Evolutionary conservation across 148 eudicot genomes (phyloP).

Genomic region (Fagopyrum tataricum): DNA sequence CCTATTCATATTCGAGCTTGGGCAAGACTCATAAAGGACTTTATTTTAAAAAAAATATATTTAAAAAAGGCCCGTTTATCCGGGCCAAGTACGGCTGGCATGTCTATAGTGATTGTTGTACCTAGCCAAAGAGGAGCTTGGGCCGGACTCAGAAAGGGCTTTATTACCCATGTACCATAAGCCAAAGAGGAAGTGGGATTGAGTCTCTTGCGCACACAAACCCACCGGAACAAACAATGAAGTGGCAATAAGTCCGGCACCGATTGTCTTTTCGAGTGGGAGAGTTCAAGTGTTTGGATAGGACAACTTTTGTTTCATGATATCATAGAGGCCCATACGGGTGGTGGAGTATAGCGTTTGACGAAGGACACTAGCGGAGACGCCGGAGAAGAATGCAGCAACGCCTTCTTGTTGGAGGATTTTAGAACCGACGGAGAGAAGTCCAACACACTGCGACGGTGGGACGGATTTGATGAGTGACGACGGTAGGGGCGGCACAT

Average conservation of each 20-base stretch:
- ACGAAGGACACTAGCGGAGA: conserved; percentile 78
- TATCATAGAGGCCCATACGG: conserved; percentile 79
- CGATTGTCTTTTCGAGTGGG: conserved; percentile 40
- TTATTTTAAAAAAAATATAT: too few species aligned
- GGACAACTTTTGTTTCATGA: conserved; percentile 55
- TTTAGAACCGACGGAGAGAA: conserved; percentile 34
- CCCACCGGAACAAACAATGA: too few species aligned
- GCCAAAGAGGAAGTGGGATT: too few species aligned
- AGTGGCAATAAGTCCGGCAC: conserved; percentile 70
- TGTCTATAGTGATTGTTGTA: too few species aligned
- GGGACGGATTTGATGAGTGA: conserved; percentile 19
- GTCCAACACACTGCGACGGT: conserved; percentile 37
- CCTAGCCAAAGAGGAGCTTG: too few species aligned
- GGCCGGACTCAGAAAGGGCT: too few species aligned
- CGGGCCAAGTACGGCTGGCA: too few species aligned
- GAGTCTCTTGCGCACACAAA: too few species aligned
- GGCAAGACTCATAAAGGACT: too few species aligned
- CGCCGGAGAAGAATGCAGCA: conserved; percentile 58
- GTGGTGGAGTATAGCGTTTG: conserved; percentile 84
- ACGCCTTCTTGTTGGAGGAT: conserved; percentile 55
- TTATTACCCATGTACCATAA: too few species aligned
- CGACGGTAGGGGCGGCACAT: neutral
- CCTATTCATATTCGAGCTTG: too few species aligned
- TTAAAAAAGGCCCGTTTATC: too few species aligned
- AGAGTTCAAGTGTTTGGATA: conserved; percentile 44